Conservation (phyloP, 257 asterid genomes). For the Solanum habrochaites region DNA sequence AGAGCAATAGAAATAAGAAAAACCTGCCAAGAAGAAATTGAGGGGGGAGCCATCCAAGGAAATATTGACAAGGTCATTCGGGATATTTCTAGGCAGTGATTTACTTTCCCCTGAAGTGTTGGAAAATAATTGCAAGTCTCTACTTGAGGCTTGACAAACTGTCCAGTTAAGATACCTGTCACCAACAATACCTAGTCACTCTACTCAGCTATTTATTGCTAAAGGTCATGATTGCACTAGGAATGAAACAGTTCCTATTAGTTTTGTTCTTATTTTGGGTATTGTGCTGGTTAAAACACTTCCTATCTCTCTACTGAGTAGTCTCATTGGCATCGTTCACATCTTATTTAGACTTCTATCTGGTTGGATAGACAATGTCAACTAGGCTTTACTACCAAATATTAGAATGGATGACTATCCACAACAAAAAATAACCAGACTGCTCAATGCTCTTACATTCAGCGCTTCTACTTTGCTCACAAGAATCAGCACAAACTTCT, state of each 20-base stretch:
- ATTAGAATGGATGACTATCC: not conserved
- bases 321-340: not conserved
- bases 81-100: slow-evolving; percentile 3
- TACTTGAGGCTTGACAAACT: not conserved
- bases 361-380: not conserved
- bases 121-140: not conserved
- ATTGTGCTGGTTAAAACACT: not conserved
- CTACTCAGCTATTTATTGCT: too few species aligned
- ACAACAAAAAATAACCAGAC: not conserved
- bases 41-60: not conserved
- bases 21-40: not conserved
- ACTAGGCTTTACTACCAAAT: not conserved
- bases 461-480: not conserved
- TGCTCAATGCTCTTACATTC: not conserved
- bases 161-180: not conserved
- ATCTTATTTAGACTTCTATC: not conserved
- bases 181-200: not conserved
- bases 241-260: not conserved
- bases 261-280: not conserved
- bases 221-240: not conserved
- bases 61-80: slow-evolving; percentile 19
- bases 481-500: not conserved
- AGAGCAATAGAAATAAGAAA: not conserved
- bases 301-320: not conserved
- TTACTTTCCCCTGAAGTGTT: not conserved